Evolutionary conservation across 805 yeast species (phyloP), one percentile per base, ranked within the genome.

Genomic region (Brettanomyces sp.): DNA sequence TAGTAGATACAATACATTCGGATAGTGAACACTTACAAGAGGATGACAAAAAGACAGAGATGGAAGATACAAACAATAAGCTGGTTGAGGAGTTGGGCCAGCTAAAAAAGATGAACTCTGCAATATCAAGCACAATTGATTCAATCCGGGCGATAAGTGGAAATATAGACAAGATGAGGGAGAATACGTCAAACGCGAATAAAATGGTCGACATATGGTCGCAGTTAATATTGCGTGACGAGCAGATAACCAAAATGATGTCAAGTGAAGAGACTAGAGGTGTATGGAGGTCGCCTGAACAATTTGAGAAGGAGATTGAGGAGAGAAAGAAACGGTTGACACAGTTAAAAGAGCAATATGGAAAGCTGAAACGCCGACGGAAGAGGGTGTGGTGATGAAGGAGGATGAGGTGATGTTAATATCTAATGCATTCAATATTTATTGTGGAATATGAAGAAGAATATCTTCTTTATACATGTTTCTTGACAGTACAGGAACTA

Each of bases 171-270:
- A 40, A 51, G 13, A 46, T 56, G 40, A 47, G 48, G 25, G 51
- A 51, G 11, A 44, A 55, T 30, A 48, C 52, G 4, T 40, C 46
- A 23, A 54, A 52, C 33, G 51, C 58, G 8, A 51, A 51, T 43
- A 51, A 66, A 24, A 62, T 81, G 24, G 59, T 81, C 23, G 80
- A 76, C 47, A 69, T 77, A 22, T 81, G 85, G 85, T 71, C 76
- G 44, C 68, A 73, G 50, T 79, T 81, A 42, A 68, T 80, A 21
- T 78, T 83, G 13, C 85, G 80, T 54, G 75, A 83, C 22, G 73
- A 74, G 34, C 76, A 77, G 54, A 74, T 81, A 4, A 65, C 69
- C 25, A 69, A 72, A 8, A 57, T 77, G 18, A 63, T 79, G 50
- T 66, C 67, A 14, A 35, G 37, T 35, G 13, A n/a, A 35, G 37